A percentile compares a stretch with the other conserved stretches of the same genome.
Conservation (phyloP, 257 asterid species). For the Capsicum chinense region DNA sequence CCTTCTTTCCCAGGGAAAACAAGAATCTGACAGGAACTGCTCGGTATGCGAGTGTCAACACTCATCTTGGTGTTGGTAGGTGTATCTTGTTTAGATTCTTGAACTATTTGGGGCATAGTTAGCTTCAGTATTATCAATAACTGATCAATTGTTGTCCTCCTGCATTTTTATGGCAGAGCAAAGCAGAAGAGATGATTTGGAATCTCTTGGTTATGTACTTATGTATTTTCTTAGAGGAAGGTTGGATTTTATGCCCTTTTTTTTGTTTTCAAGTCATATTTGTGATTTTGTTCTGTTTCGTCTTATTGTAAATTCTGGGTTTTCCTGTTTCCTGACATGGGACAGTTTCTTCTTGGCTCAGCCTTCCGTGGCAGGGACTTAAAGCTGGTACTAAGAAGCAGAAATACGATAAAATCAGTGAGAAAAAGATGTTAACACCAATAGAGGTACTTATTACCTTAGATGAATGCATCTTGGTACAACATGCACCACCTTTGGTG, state of each 20-base stretch:
- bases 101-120: background rate
- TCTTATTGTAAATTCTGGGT: background rate
- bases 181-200: slow-evolving; percentile 44
- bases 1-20: slow-evolving; percentile 35
- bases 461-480: slow-evolving; percentile 1
- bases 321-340: background rate
- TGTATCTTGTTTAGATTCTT: slow-evolving; percentile 14
- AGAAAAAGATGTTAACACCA: slow-evolving; percentile 39
- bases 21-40: slow-evolving; percentile 42
- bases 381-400: slow-evolving; percentile 41
- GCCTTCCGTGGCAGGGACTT: slow-evolving; percentile 45
- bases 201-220: slow-evolving; percentile 39
- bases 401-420: slow-evolving; percentile 40
- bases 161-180: slow-evolving; percentile 33
- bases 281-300: background rate
- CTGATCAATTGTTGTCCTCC: slow-evolving; percentile 13
- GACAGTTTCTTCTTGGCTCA: slow-evolving; percentile 20
- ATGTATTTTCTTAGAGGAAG: slow-evolving; percentile 43
- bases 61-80: slow-evolving; percentile 41
- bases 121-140: background rate
- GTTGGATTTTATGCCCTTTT: slow-evolving; percentile 17
- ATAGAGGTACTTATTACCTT: slow-evolving; percentile 35
- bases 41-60: slow-evolving; percentile 39
- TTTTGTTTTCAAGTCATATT: background rate
- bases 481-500: background rate